Conservation (phyloP, 2,329 filamentous ascomycete genomes). For the Phialophora verrucosa region DNA sequence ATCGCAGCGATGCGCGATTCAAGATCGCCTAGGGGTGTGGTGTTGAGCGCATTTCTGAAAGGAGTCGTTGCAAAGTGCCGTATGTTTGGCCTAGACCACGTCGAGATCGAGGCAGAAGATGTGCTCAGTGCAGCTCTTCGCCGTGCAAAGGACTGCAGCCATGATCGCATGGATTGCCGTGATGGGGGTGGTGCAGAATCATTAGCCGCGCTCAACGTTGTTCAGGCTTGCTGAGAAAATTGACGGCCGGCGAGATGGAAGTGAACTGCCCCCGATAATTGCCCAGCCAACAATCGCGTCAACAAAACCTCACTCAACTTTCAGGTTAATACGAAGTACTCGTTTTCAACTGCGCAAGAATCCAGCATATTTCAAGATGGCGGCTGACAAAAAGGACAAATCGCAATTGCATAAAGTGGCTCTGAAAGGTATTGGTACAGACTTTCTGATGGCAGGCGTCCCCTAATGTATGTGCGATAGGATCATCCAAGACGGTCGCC, state of each 20-base stretch:
- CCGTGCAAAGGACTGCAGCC: constrained; percentile 39
- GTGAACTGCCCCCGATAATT: constrained; percentile 16
- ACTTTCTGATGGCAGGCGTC: constrained; percentile 3
- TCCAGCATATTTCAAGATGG: constrained; percentile 37
- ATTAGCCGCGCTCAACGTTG: background rate
- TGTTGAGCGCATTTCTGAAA: constrained; percentile 40
- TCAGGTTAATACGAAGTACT: background rate
- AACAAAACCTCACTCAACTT: constrained; percentile 19
- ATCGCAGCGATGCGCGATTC: constrained; percentile 62
- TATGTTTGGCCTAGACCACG: constrained; percentile 28
- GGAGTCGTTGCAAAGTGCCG: constrained; percentile 43
- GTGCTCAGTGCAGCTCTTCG: constrained; percentile 37
- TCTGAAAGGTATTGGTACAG: constrained; percentile 55
- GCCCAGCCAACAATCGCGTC: constrained; percentile 29
- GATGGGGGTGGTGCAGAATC: constrained; percentile 14
- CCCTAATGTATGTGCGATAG: constrained; percentile 45
- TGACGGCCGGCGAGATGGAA: background rate
- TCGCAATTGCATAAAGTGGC: constrained; percentile 95
- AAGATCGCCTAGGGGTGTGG: constrained; percentile 54
- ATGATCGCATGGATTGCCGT: constrained; percentile 38
- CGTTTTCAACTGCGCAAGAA: constrained; percentile 8
- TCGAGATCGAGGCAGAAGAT: constrained; percentile 28
- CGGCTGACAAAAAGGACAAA: constrained; percentile 62
- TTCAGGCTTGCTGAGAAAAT: constrained; percentile 6
- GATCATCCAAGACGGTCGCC: constrained; percentile 82